phyloP scores from a whole-genome alignment of 1,284 basidiomycete genomes.

The Trametes sp. region DNA sequence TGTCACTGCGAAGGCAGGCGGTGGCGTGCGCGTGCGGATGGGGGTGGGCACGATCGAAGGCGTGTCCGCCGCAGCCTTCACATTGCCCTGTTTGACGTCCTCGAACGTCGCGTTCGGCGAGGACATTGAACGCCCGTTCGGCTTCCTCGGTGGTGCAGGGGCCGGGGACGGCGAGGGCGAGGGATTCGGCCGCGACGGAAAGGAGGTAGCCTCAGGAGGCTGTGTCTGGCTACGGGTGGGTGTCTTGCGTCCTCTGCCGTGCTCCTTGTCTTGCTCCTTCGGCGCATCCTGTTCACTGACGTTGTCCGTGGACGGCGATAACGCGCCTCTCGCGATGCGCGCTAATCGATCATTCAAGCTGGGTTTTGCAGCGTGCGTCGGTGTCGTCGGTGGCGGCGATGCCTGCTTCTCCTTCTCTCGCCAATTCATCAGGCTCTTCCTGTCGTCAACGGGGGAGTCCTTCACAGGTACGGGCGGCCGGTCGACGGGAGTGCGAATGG shows the following conservation, averaged over 20 bases:
- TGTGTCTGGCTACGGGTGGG: conserved; percentile 39
- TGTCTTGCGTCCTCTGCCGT: conserved; percentile 24
- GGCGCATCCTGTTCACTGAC: conserved; percentile 5
- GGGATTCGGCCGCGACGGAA: conserved; percentile 9
- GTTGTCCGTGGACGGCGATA: conserved; percentile 24
- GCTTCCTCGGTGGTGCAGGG: conserved; percentile 28
- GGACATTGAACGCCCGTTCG: conserved; percentile 38
- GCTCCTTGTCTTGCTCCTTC: conserved; percentile 17
- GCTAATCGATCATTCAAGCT: conserved; percentile 41
- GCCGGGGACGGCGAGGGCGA: conserved; percentile 31
- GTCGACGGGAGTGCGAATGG: conserved; percentile 25
- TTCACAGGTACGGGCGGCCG: conserved; percentile 29
- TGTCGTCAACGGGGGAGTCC: conserved; percentile 22
- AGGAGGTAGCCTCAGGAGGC: conserved; percentile 31
- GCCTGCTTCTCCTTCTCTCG: conserved; percentile 20
- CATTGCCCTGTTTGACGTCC: conserved; percentile 24
- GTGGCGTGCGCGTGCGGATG: conserved; percentile 66
- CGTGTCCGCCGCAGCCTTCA: conserved; percentile 23
- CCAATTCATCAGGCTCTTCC: conserved; percentile 17
- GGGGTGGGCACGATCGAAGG: conserved; percentile 65
- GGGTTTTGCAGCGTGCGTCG: conserved; percentile 35
- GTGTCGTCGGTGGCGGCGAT: conserved; percentile 17
- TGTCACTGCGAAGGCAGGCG: conserved; percentile 71
- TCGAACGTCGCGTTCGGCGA: conserved; percentile 37
- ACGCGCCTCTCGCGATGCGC: conserved; percentile 35